Evolutionary conservation across 2,329 filamentous ascomycete species (phyloP).

Genomic region (Fusarium poae): DNA sequence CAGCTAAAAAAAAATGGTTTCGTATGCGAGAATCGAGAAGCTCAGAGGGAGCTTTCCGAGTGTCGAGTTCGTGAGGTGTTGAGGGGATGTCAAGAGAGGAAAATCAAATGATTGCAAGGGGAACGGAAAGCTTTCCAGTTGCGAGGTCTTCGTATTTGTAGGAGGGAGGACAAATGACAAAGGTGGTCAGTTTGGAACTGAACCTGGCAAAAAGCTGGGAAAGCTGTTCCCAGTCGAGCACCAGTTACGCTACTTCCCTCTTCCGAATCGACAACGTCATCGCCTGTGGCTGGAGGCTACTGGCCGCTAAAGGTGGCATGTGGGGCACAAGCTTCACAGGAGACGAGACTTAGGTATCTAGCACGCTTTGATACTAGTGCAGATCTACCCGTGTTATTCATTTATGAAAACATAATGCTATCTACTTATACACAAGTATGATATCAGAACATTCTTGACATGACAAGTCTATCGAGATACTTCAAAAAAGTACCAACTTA

Average conservation of each 20-base stretch:
- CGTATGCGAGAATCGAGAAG: slow-evolving; percentile 18
- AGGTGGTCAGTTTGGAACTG: slow-evolving; percentile 51
- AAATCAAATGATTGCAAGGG: slow-evolving; percentile 2
- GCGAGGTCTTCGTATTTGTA: slow-evolving; percentile 40
- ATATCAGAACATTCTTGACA: slow-evolving; percentile 4
- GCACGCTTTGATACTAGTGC: slow-evolving; percentile 11
- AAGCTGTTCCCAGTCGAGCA: slow-evolving; percentile 41
- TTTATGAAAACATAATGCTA: slow-evolving; percentile 24
- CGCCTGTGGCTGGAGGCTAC: slow-evolving; percentile 50
- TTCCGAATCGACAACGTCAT: slow-evolving; percentile 54
- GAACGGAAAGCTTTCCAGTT: slow-evolving; percentile 5
- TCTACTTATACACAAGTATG: slow-evolving; percentile 2
- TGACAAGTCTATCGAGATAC: not conserved
- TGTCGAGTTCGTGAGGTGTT: slow-evolving; percentile 1
- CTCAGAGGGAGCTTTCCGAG: slow-evolving; percentile 20
- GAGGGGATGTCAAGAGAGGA: not conserved
- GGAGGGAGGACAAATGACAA: slow-evolving; percentile 37
- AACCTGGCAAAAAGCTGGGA: slow-evolving; percentile 41
- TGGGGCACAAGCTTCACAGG: slow-evolving; percentile 20
- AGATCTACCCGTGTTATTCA: slow-evolving; percentile 10
- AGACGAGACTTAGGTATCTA: slow-evolving; percentile 38
- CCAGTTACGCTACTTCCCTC: slow-evolving; percentile 37
- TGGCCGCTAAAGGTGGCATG: slow-evolving; percentile 30
- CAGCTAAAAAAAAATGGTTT: slow-evolving; percentile 22
- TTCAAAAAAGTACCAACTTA: not conserved